Percentiles rank a stretch among this genome's conserved stretches.
Conservation (phyloP, 148 eudicot species). For the Rhododendron ovatum region DNA sequence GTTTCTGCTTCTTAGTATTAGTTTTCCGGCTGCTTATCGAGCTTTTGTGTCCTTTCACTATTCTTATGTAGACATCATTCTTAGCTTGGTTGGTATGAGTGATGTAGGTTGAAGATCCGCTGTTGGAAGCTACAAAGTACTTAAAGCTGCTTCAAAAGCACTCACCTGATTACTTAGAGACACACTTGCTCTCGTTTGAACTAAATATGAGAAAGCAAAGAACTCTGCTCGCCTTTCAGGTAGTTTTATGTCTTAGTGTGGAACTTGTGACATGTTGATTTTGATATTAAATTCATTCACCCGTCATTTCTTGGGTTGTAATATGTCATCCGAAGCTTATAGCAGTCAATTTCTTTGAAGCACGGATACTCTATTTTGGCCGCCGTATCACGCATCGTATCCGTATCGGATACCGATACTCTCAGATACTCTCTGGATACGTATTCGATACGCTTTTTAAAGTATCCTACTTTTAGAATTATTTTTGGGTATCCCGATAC, state of each 20-base stretch:
- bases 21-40: background rate
- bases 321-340: background rate
- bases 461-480: too few species aligned
- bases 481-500: too few species aligned
- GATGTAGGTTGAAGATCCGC: slow-evolving; percentile 80
- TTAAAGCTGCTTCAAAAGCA: slow-evolving; percentile 88
- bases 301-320: background rate
- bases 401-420: too few species aligned
- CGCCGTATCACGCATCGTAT: too few species aligned
- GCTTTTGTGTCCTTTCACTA: background rate
- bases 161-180: slow-evolving; percentile 77
- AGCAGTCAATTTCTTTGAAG: background rate
- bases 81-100: background rate
- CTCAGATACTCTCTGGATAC: too few species aligned
- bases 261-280: background rate
- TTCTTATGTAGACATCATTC: background rate
- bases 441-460: too few species aligned
- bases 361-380: too few species aligned
- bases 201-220: slow-evolving; percentile 89
- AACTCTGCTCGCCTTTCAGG: slow-evolving; percentile 88
- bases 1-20: background rate
- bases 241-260: slow-evolving; percentile 18
- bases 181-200: slow-evolving; percentile 86
- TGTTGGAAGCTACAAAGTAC: slow-evolving; percentile 89
- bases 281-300: background rate